Evolutionary conservation across 2,329 filamentous ascomycete species (phyloP), one percentile per base, ranked within the genome.

Genomic region (Microdochium nivale): DNA sequence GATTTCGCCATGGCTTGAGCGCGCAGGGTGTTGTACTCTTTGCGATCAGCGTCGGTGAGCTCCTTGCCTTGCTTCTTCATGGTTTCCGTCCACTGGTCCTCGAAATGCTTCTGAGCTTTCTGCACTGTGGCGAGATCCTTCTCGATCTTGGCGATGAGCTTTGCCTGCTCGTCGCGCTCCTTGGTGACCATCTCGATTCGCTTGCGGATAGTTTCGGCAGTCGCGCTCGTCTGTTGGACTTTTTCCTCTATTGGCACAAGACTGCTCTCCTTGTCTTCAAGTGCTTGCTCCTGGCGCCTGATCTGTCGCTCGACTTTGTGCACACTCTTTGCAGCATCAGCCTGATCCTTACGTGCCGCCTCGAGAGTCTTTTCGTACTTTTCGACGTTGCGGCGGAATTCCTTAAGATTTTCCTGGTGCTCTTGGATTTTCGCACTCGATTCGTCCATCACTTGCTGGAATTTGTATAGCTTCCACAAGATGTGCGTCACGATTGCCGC

Each of bases 381-480:
- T 62, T 95, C 88, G 21, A 96, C 86, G 33, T 89, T 90, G 48
- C 94, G 88, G 50, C 88, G 85, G 65, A 90, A 88, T 67, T 97
- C 92, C 66, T 95, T 95, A 21, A 99, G 76, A 60, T 97, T 91
- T 63, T 96, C 90, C 62, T 97, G 91, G 61, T 96, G 90, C 60
- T 88, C 90, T 61, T 92, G 86, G 53, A 99, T 99, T 61, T 94
- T 86, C 46, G 83, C 84, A 59, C 87, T 91, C 24, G 94, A 96
- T 60, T 92, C 87, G 60, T 96, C 89, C 75, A 99, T 96, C 27
- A 90, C 81, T 53, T 86, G 87, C 67, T 99, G 92, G 66, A 95
- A 95, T 64, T 96, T 90, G 67, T 90, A 97, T 1, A 99, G 77
- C 70, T 96, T 97, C 92, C 92, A 99, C 14, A 99, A 74, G 32